Conservation (phyloP, 2,329 filamentous ascomycete species). For the Calonectria pauciramosa region DNA sequence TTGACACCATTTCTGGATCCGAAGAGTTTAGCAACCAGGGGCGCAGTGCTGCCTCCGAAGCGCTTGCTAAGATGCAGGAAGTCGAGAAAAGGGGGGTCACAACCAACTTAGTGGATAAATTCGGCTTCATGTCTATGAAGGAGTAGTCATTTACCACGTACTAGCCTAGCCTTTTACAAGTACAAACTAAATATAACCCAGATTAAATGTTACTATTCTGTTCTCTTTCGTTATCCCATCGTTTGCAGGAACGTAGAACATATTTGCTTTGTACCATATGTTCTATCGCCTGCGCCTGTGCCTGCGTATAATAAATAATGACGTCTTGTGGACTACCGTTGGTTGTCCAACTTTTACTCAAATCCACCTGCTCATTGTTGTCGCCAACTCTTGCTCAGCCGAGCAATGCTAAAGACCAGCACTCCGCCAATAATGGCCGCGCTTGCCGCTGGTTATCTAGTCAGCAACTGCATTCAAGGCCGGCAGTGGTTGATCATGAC, state of each 20-base stretch:
- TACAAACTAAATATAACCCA: background rate
- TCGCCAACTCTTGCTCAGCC: conserved; percentile 39
- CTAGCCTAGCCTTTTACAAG: no score
- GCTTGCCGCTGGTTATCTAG: conserved; percentile 14
- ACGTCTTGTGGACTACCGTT: background rate
- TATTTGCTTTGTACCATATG: background rate
- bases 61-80: background rate
- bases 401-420: conserved; percentile 36
- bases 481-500: background rate
- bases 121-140: background rate
- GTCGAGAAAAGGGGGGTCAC: background rate
- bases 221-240: background rate
- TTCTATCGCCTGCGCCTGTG: background rate
- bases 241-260: background rate
- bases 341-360: background rate
- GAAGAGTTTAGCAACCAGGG: background rate
- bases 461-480: background rate
- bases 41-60: background rate
- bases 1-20: background rate
- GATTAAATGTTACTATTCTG: background rate
- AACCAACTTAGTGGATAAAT: background rate
- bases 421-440: conserved; percentile 28
- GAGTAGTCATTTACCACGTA: background rate
- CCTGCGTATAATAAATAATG: background rate
- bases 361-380: conserved; percentile 9